Percentiles rank a stretch among this genome's conserved stretches.
phyloP scores from a whole-genome alignment of 768 basidiomycete genomes.

The Tricholoma flavovirens region DNA sequence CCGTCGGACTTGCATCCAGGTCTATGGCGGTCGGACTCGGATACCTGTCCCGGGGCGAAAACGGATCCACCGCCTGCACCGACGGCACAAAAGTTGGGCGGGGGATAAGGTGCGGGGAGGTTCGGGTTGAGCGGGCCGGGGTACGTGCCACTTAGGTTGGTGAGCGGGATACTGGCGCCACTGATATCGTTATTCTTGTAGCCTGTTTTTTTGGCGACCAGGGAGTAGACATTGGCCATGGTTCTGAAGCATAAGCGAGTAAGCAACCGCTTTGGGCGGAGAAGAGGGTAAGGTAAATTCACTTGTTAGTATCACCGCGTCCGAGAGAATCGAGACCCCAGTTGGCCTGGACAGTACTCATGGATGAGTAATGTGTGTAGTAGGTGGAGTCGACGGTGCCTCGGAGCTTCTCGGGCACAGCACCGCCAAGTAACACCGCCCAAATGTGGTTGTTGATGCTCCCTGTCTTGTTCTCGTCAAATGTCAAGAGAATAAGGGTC shows the following conservation, averaged over 20 bases:
- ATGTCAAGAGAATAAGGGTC: slow-evolving; percentile 57
- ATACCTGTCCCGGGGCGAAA: background rate
- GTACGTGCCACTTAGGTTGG: background rate
- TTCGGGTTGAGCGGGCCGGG: background rate
- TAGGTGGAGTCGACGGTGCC: slow-evolving; percentile 46
- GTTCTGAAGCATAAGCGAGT: background rate
- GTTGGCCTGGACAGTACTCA: slow-evolving; percentile 54
- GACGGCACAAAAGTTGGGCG: background rate
- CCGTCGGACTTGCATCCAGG: too few species aligned
- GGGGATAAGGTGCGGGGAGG: background rate
- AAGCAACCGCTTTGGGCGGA: background rate
- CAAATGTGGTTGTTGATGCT: slow-evolving; percentile 42
- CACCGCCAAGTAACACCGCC: slow-evolving; percentile 36
- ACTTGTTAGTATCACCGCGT: slow-evolving; percentile 20
- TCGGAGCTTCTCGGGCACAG: slow-evolving; percentile 33
- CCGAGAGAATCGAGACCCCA: slow-evolving; percentile 59
- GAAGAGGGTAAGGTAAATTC: background rate
- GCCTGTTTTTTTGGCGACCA: background rate
- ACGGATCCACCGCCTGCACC: background rate
- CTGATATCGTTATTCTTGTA: background rate
- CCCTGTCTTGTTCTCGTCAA: slow-evolving; percentile 48
- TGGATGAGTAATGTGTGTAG: slow-evolving; percentile 57
- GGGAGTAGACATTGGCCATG: background rate
- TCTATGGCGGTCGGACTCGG: too few species aligned
- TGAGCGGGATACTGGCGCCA: background rate